Evolutionary conservation across 345 rosid genomes (phyloP), one percentile per base, ranked within the genome.

Genomic region (Cardamine chenopodiifolia): DNA sequence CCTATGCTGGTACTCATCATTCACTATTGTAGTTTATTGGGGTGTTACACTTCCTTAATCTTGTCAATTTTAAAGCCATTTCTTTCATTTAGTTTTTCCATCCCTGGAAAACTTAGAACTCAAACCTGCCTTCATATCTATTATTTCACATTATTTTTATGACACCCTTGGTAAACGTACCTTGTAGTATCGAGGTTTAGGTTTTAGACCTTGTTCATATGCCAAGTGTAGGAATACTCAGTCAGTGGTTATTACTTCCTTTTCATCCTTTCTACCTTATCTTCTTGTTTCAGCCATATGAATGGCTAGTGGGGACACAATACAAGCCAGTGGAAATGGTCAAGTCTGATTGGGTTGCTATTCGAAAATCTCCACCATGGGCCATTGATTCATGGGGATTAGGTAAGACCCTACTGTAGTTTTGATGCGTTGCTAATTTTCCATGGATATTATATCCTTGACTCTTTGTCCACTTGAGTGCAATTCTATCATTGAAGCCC

Each of bases 331-430:
- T 88, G 91, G 99, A 95, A 85, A 71, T 90, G 82, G 85, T 62
- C 44, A 95, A 95, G 80, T 89, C 97, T 80, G 98, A 95, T 67
- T 95, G 99, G 99, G 79, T 75, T 73, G 77, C 90, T 65, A 84
- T 95, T 70, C 87, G 99, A 80, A 90, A 92, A 79, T 92, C 97
- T 80, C 97, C 99, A 8, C 88, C 98, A 40, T 95, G 98, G 98
- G 84, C 94, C 66, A 90, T 92, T 81, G 99, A 95, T 84, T 92
- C 99, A 50, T 95, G 98, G 99, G 99, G 99, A 26, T 85, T 95
- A 82, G 99, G 99, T 95, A 81, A 78, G 86, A 73, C 63, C 59
- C 17, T 64, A 39, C 26, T 26, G 22, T 72, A 39, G 18, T 72
- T 63, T 35, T 47, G 44, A 5, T 28, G 8, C 55, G n/a, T 8